Evolutionary conservation across 805 yeast genomes (phyloP).

Genomic region (Yarrowia sp.): DNA sequence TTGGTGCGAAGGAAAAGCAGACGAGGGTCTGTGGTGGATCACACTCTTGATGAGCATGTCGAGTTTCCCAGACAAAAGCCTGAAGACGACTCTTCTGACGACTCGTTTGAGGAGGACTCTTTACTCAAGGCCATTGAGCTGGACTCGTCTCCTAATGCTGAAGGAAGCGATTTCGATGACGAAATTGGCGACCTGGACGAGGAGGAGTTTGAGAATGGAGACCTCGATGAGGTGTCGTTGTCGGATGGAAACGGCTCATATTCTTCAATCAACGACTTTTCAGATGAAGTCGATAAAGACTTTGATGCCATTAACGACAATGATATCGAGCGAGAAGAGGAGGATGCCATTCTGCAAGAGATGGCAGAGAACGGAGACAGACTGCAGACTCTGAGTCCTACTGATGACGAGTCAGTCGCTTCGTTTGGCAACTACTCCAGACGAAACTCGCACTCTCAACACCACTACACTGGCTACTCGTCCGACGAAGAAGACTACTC

Average conservation of each 20-base stretch:
- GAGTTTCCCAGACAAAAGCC: slow-evolving; percentile 11
- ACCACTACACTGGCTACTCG: slow-evolving; percentile 21
- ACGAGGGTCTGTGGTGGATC: slow-evolving; percentile 22
- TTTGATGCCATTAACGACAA: slow-evolving; percentile 35
- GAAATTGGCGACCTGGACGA: slow-evolving; percentile 28
- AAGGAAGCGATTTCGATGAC: slow-evolving; percentile 28
- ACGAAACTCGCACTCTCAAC: slow-evolving; percentile 14
- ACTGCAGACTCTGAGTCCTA: slow-evolving; percentile 8
- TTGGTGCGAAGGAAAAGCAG: not conserved
- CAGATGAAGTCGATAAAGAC: slow-evolving; percentile 38
- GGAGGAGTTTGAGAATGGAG: slow-evolving; percentile 2
- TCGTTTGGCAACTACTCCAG: slow-evolving; percentile 26
- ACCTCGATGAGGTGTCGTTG: slow-evolving; percentile 17
- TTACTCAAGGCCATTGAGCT: not conserved
- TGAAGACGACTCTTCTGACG: not conserved
- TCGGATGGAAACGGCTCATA: slow-evolving; percentile 28
- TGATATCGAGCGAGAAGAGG: slow-evolving; percentile 31
- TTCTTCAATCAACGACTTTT: slow-evolving; percentile 15
- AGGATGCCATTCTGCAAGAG: slow-evolving; percentile 13
- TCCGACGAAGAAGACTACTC: slow-evolving; percentile 24
- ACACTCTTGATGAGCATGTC: slow-evolving; percentile 24
- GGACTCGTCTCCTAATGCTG: not conserved
- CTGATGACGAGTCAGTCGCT: slow-evolving; percentile 2
- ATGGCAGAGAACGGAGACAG: slow-evolving; percentile 12
- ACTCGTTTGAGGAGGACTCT: slow-evolving; percentile 19